phyloP scores from a whole-genome alignment of 2,329 filamentous ascomycete species.

The Saccharata proteae region DNA sequence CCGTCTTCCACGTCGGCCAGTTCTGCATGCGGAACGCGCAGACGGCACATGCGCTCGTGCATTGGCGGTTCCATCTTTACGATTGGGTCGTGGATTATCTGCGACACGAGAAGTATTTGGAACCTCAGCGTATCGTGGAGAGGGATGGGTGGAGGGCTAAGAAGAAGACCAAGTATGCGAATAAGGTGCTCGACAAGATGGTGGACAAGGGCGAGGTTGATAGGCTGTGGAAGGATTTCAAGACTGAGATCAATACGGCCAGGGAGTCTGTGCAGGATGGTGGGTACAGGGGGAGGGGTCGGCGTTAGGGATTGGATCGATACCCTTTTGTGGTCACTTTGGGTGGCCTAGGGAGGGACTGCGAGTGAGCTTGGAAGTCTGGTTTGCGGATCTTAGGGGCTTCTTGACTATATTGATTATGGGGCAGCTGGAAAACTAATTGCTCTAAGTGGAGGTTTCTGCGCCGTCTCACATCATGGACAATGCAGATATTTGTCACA shows the following conservation, averaged over 20 bases:
- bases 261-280: slow-evolving; percentile 30
- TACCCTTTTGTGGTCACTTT: too few species aligned
- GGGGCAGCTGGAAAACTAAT: too few species aligned
- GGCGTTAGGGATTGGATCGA: too few species aligned
- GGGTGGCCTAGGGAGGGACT: too few species aligned
- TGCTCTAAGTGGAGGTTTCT: too few species aligned
- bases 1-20: slow-evolving; percentile 39
- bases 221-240: slow-evolving; percentile 54
- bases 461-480: too few species aligned
- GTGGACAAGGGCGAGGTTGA: slow-evolving; percentile 44
- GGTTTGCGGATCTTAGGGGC: too few species aligned
- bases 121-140: slow-evolving; percentile 44
- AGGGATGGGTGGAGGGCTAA: slow-evolving; percentile 49
- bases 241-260: slow-evolving; percentile 47
- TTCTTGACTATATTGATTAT: too few species aligned
- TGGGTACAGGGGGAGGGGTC: too few species aligned
- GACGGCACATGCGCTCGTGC: slow-evolving; percentile 58
- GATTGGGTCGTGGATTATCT: slow-evolving; percentile 57
- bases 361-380: too few species aligned
- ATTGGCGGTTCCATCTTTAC: slow-evolving; percentile 68
- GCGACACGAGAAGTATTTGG: slow-evolving; percentile 44
- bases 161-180: slow-evolving; percentile 47
- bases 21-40: slow-evolving; percentile 53
- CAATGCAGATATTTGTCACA: too few species aligned
- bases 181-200: slow-evolving; percentile 55